Conservation (phyloP, 768 basidiomycete genomes). For the Sporobolomyces roseus region DNA sequence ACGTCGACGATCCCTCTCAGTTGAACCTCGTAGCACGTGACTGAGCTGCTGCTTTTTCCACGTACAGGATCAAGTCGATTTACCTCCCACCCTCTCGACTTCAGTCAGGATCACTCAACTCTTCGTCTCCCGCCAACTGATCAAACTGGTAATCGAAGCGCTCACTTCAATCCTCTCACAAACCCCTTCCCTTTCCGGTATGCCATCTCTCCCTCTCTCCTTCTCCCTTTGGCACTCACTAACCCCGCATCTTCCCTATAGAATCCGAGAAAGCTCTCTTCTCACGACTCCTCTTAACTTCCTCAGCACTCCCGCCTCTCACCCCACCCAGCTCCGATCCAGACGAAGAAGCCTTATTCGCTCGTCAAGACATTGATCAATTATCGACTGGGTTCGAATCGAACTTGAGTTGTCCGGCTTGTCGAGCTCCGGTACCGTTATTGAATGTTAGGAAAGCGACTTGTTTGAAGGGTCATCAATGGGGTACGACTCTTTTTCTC, state of each 20-base stretch:
- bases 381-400: no score
- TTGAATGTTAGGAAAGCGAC: background rate
- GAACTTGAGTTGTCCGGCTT: constrained; percentile 13
- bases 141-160: background rate
- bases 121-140: no score
- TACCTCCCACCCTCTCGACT: no score
- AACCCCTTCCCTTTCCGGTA: background rate
- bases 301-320: constrained; percentile 2
- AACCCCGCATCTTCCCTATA: background rate
- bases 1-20: no score
- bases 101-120: no score
- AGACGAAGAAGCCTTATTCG: background rate
- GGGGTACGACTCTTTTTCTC: constrained; percentile 4
- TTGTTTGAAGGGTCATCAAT: constrained; percentile 8
- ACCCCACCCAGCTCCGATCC: background rate
- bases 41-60: no score
- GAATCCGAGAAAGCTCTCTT: background rate
- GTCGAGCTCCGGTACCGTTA: background rate
- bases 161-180: background rate
- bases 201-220: background rate
- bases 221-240: background rate
- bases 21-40: no score
- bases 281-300: background rate
- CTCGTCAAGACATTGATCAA: no score
- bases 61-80: no score